Evolutionary conservation across 345 rosid species (phyloP).

Genomic region (Geranium brycei): DNA sequence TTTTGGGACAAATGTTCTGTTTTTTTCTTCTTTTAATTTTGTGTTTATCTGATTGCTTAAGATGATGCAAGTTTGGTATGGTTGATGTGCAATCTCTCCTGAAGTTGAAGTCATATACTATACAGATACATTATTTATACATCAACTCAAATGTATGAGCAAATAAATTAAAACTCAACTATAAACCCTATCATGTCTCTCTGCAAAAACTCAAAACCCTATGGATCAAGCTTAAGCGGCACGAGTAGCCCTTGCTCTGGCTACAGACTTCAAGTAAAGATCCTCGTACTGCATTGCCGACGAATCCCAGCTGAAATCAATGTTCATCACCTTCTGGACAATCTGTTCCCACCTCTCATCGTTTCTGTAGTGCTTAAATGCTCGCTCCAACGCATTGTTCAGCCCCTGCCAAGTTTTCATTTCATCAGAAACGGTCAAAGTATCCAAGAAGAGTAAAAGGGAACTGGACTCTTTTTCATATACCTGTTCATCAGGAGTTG

Average conservation of each 20-base stretch:
- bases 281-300: slow-evolving; percentile 77
- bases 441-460: too few relatives aligned
- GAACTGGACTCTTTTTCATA: background rate
- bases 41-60: background rate
- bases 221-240: background rate
- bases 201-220: too few relatives aligned
- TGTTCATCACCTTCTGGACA: slow-evolving; percentile 55
- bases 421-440: background rate
- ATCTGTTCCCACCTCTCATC: slow-evolving; percentile 55
- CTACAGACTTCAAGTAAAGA: slow-evolving; percentile 56
- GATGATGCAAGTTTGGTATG: too few relatives aligned
- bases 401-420: slow-evolving; percentile 31
- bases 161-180: too few relatives aligned
- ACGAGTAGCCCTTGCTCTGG: slow-evolving; percentile 50
- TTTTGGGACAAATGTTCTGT: too few relatives aligned
- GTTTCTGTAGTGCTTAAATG: slow-evolving; percentile 43
- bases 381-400: slow-evolving; percentile 57
- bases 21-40: too few relatives aligned
- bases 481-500: slow-evolving; percentile 73
- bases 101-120: too few relatives aligned
- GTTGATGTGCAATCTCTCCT: too few relatives aligned
- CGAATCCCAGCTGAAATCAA: slow-evolving; percentile 81
- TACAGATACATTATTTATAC: too few relatives aligned
- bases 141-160: too few relatives aligned
- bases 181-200: too few relatives aligned